phyloP scores from a whole-genome alignment of 352 stramenopile species.

The Globisporangium echinulatum region DNA sequence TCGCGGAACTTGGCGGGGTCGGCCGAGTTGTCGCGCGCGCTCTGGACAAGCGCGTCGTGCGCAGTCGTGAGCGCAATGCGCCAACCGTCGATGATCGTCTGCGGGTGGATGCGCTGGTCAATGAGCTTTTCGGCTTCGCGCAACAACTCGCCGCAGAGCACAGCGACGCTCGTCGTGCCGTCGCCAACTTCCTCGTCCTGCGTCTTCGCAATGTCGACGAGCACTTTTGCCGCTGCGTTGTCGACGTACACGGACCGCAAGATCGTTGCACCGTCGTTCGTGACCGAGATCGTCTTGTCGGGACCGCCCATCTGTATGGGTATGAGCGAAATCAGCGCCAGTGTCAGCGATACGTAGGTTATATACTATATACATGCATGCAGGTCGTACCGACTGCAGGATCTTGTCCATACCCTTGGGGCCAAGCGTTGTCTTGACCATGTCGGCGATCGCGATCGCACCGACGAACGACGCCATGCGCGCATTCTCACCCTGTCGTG shows the following conservation, averaged over 20 bases:
- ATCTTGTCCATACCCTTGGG: conserved; percentile 99
- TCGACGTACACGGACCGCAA: conserved; percentile 96
- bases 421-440: conserved; percentile 99
- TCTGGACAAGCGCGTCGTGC: conserved; percentile 85
- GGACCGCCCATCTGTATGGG: conserved; percentile 54
- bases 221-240: conserved; percentile 97
- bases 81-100: conserved; percentile 99
- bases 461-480: conserved; percentile 98
- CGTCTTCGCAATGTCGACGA: conserved; percentile 98
- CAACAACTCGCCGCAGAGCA: conserved; percentile 97
- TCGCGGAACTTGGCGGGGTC: conserved; percentile 88
- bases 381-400: conserved; percentile 87
- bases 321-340: not conserved
- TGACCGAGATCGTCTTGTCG: conserved; percentile 92
- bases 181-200: conserved; percentile 99
- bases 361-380: too few species aligned
- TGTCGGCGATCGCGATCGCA: conserved; percentile 98
- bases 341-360: not conserved
- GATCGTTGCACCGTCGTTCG: conserved; percentile 99
- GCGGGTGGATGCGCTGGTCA: conserved; percentile 94
- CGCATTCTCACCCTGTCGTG: conserved; percentile 94
- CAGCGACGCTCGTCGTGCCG: conserved; percentile 96
- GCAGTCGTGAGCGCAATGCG: conserved; percentile 90
- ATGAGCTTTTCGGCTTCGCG: conserved; percentile 96
- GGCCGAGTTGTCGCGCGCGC: conserved; percentile 72